Evolutionary conservation across 129 eudicot genomes (phyloP).

Genomic region (Saposhnikovia divaricata): DNA sequence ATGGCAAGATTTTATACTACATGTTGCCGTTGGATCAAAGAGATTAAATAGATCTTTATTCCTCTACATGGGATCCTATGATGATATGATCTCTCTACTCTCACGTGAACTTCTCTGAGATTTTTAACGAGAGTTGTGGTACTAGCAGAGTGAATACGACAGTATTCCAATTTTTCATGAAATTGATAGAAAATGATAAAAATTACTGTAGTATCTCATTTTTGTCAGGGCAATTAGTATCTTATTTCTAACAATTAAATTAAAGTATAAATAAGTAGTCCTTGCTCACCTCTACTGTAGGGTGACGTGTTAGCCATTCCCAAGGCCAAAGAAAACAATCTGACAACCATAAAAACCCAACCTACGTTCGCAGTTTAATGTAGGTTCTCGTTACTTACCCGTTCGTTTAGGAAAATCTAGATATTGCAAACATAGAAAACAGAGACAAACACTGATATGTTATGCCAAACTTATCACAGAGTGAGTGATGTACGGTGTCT

Average conservation of each 20-base stretch:
- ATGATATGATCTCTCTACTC: background rate
- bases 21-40: background rate
- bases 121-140: constrained; percentile 2
- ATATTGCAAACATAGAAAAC: background rate
- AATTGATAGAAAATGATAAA: no score
- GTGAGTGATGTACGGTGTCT: background rate
- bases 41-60: background rate
- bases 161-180: background rate
- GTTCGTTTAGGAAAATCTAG: background rate
- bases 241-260: background rate
- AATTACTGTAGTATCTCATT: background rate
- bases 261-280: background rate
- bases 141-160: background rate
- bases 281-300: background rate
- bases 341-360: background rate
- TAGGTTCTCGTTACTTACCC: background rate
- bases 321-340: background rate
- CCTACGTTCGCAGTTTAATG: background rate
- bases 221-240: no score
- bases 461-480: background rate
- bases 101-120: constrained; percentile 2
- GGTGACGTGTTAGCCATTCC: background rate
- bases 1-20: background rate
- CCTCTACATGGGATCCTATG: background rate
- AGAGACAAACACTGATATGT: background rate